These are phyloP conservation scores for Fraxinus pennsylvanica DNA, from an alignment of 257 asterid species.

Conservation along the genomic window DNA sequence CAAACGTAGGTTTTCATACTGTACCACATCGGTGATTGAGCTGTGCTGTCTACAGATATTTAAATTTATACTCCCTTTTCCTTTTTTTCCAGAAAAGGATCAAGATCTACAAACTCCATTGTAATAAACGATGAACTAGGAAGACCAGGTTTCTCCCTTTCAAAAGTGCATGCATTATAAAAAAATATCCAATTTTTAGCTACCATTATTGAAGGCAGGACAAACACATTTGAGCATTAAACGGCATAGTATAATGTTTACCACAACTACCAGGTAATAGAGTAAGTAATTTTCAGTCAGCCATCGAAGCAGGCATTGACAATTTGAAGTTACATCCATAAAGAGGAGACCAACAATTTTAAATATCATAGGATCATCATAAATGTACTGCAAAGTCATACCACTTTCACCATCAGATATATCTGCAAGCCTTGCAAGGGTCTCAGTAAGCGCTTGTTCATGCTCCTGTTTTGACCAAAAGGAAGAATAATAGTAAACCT, in stretches of 20 bases:
- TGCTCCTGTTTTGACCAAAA: conserved; percentile 65
- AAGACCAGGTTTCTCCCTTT: not conserved
- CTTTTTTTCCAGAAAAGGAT: not conserved
- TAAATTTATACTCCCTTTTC: no score
- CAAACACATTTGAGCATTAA: not conserved
- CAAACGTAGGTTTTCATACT: not conserved
- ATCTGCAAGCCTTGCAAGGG: conserved; percentile 79
- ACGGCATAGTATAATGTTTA: not conserved
- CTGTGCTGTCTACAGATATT: not conserved
- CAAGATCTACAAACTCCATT: not conserved
- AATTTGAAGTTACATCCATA: not conserved
- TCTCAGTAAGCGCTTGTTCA: conserved; percentile 83
- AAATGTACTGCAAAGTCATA: conserved; percentile 30
- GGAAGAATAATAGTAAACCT: conserved; percentile 1
- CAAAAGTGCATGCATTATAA: not conserved
- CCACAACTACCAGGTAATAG: not conserved
- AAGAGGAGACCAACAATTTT: not conserved
- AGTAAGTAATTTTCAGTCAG: not conserved
- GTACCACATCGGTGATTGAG: not conserved
- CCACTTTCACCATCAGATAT: conserved; percentile 94
- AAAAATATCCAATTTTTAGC: not conserved
- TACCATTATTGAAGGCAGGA: not conserved
- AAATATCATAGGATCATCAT: not conserved
- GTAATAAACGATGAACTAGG: not conserved
- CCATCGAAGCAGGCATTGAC: not conserved